phyloP scores from a whole-genome alignment of 2,329 filamentous ascomycete species.

The Biscogniauxia mediterranea region DNA sequence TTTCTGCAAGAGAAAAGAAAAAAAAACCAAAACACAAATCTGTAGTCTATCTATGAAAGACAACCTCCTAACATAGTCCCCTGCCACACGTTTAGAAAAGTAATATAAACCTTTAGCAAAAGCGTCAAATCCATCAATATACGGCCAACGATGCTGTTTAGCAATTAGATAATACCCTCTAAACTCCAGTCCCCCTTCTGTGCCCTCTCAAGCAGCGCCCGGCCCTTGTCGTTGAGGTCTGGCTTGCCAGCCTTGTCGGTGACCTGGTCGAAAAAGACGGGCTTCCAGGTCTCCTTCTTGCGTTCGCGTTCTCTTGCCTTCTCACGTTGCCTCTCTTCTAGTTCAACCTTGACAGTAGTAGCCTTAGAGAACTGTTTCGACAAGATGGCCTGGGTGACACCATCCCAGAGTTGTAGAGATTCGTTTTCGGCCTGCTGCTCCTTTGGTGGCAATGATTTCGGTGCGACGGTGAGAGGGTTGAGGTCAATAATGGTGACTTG shows the following conservation, averaged over 20 bases:
- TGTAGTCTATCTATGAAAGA: too few species aligned
- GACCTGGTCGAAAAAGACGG: conserved; percentile 77
- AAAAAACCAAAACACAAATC: too few species aligned
- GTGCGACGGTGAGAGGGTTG: conserved; percentile 72
- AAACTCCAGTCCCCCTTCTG: conserved; percentile 54
- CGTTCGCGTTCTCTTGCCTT: conserved; percentile 79
- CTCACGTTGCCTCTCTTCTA: conserved; percentile 85
- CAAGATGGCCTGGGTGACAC: conserved; percentile 82
- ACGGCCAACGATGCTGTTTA: not conserved
- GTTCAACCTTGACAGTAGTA: conserved; percentile 82
- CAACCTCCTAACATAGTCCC: too few species aligned
- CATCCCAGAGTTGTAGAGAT: conserved; percentile 81
- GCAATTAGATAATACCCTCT: conserved; percentile 40
- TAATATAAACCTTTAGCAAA: not conserved
- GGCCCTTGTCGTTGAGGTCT: conserved; percentile 54
- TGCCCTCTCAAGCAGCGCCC: conserved; percentile 48
- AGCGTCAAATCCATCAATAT: not conserved
- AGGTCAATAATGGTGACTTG: conserved; percentile 83
- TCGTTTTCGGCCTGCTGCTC: conserved; percentile 85
- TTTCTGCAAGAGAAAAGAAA: too few species aligned
- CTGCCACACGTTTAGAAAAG: not conserved
- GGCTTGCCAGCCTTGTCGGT: conserved; percentile 56
- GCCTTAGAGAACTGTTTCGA: conserved; percentile 81
- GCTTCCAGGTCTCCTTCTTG: conserved; percentile 69
- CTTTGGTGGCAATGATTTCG: conserved; percentile 75